A percentile compares a stretch with the other conserved stretches of the same genome.
Evolutionary conservation across 1,284 basidiomycete species (phyloP).

Genomic region (Pholiota adiposa): DNA sequence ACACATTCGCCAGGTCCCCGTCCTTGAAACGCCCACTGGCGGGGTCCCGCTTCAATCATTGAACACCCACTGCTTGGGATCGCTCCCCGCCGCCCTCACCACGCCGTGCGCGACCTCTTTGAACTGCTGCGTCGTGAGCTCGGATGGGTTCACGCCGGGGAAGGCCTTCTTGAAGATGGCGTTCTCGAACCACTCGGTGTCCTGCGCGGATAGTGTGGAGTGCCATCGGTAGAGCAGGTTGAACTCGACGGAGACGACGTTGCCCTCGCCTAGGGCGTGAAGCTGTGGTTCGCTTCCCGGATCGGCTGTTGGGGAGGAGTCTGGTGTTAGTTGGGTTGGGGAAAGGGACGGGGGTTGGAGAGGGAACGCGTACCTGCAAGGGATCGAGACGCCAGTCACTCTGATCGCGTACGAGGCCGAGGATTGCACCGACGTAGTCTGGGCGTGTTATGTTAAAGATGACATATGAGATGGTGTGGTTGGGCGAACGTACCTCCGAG

Average conservation of each 20-base stretch:
- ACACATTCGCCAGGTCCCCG: conserved; percentile 64
- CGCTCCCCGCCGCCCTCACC: conserved; percentile 31
- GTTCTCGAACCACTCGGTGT: conserved; percentile 62
- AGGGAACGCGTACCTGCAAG: conserved; percentile 46
- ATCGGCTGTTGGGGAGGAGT: conserved; percentile 39
- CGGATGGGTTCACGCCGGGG: conserved; percentile 40
- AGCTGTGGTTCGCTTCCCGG: conserved; percentile 47
- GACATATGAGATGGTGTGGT: neutral
- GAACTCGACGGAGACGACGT: conserved; percentile 75
- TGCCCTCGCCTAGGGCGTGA: conserved; percentile 72
- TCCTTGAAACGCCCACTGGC: conserved; percentile 69
- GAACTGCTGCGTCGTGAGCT: conserved; percentile 50
- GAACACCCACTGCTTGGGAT: conserved; percentile 59
- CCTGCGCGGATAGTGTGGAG: conserved; percentile 60
- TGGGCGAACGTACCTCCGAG: conserved; percentile 45
- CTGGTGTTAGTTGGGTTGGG: neutral
- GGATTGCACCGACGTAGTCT: conserved; percentile 77
- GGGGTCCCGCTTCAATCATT: conserved; percentile 39
- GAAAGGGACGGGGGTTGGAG: neutral
- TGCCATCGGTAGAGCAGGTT: conserved; percentile 82
- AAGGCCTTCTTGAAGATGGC: conserved; percentile 50
- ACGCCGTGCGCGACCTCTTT: conserved; percentile 34
- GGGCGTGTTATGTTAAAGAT: neutral
- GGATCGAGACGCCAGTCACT: conserved; percentile 66
- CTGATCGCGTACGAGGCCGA: conserved; percentile 67